Evolutionary conservation across 2,329 filamentous ascomycete genomes (phyloP), one percentile per base, ranked within the genome.

Genomic region (Aspergillus fischeri): DNA sequence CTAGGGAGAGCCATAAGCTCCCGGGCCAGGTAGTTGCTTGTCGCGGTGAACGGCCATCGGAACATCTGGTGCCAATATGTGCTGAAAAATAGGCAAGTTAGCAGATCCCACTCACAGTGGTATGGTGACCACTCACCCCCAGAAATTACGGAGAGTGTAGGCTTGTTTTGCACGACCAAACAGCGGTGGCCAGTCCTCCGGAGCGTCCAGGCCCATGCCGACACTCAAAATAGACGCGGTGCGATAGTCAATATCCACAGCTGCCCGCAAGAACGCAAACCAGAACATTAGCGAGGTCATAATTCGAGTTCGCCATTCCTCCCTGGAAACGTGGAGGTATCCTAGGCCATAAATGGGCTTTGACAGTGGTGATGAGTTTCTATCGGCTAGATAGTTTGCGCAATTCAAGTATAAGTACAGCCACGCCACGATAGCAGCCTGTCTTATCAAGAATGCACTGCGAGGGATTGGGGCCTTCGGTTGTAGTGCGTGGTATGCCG

Each of bases 11-110:
- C 24, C 2, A 70, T 57, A 10, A 69, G 25, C 27, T 60, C 56
- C 2, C 58, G 60, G 4, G 65, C 56, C 35, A 69, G 28, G 25
- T 59, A 69, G 3, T 52, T 59, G 44, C 65, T 64, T 3, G 62
- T 28, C 1, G 61, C 58, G 10, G 60, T 63, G 41, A 69, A 61
- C 3, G 63, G 62, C 44, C 64, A 62, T 11, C 68, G 67, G 28
- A 69, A 54, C 14, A 65, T 42, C 45, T 71, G 69, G 49, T 71
- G 69, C 68, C 68, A 70, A 52, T 65, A 70, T 62, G 65, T 69
- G 2, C 69, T 70, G 27, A 2, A 1, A 49, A 10, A 3, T 35
- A 3, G 3, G 17, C 44, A 14, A 25, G 53, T 35, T 6, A 47
- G 8, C 17, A 4, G 8, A 17, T 1, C 4, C 6, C 14, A 17